Percentiles rank a stretch among this genome's conserved stretches.
These are phyloP conservation scores for Stylosanthes scabra DNA, from an alignment of 331 rosid species.

Conservation along the genomic window DNA sequence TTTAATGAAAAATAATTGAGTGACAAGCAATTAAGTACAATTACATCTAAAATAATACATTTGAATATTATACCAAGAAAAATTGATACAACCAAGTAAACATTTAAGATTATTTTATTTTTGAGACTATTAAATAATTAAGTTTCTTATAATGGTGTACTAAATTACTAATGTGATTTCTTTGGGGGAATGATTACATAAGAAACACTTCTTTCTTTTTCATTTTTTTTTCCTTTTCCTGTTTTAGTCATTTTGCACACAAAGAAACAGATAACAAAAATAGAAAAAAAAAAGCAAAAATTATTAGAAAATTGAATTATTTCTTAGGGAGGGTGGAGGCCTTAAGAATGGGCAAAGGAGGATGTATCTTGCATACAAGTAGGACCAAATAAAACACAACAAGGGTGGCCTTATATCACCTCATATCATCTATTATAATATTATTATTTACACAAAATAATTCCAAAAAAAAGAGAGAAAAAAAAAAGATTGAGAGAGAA, in stretches of 20 bases:
- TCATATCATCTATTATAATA: not conserved
- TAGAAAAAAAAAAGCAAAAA: not conserved
- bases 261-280: slow-evolving; percentile 17
- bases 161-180: not conserved
- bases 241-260: slow-evolving; percentile 17
- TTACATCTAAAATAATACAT: not conserved
- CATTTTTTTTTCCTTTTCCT: not conserved
- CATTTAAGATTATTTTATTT: not conserved
- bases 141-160: not conserved
- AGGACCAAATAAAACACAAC: slow-evolving; percentile 55
- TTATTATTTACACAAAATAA: no score
- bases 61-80: not conserved
- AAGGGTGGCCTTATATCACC: slow-evolving; percentile 28
- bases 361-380: slow-evolving; percentile 61
- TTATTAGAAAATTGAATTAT: slow-evolving; percentile 43
- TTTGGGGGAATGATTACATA: slow-evolving; percentile 16
- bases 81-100: not conserved
- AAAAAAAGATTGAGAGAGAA: no score
- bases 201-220: not conserved
- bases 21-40: not conserved
- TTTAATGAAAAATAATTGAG: slow-evolving; percentile 9
- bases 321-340: slow-evolving; percentile 55
- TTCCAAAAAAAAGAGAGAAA: no score
- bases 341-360: slow-evolving; percentile 46
- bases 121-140: not conserved